Percentiles rank a stretch among this genome's conserved stretches.
phyloP scores from a whole-genome alignment of 2,329 filamentous ascomycete genomes.

The Arthrobotrys megalospora region DNA sequence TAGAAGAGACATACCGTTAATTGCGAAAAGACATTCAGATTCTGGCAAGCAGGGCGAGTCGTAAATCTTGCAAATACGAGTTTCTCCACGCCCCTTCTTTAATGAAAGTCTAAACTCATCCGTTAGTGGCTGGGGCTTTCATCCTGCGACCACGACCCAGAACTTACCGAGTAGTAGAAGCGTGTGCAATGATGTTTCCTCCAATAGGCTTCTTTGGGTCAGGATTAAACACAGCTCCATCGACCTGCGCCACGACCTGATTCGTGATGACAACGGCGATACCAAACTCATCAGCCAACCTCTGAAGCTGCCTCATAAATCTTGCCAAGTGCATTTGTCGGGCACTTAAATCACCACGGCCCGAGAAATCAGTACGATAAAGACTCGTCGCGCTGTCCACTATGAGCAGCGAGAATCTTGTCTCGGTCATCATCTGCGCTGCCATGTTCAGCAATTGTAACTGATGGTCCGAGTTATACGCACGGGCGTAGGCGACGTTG shows the following conservation, averaged over 20 bases:
- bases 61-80: constrained; percentile 98
- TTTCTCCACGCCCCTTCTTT: constrained; percentile 96
- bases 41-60: constrained; percentile 97
- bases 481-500: constrained; percentile 97
- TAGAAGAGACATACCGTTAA: constrained; percentile 71
- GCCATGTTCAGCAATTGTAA: constrained; percentile 95
- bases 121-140: neutral
- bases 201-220: constrained; percentile 99
- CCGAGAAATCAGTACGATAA: constrained; percentile 95
- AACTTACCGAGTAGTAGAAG: constrained; percentile 80
- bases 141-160: neutral
- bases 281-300: constrained; percentile 86
- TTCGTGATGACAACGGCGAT: constrained; percentile 99
- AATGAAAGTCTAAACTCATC: constrained; percentile 78
- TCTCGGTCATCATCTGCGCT: constrained; percentile 99
- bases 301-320: constrained; percentile 87
- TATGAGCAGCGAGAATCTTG: constrained; percentile 92
- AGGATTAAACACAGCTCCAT: constrained; percentile 98
- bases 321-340: constrained; percentile 90
- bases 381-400: constrained; percentile 96
- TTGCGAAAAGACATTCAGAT: constrained; percentile 96
- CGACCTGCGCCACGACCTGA: constrained; percentile 97
- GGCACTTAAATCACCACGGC: constrained; percentile 95
- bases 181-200: constrained; percentile 98
- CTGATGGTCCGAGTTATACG: constrained; percentile 99